Evolutionary conservation across 495 filamentous ascomycete species (phyloP), one percentile per base, ranked within the genome.

Genomic region (Xylaria longipes): DNA sequence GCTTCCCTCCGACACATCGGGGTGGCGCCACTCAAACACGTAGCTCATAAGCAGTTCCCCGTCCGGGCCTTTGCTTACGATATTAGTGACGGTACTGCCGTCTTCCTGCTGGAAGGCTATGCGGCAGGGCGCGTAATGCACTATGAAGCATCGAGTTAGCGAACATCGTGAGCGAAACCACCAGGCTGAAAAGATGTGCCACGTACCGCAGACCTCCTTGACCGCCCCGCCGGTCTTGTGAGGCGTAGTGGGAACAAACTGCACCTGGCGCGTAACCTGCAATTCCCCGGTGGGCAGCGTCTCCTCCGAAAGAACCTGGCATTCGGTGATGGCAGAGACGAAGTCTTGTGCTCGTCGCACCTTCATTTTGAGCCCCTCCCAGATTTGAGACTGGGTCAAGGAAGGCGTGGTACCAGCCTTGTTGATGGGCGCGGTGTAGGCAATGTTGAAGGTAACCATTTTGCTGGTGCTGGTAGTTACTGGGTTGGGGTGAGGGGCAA

Each of bases 381-480:
- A 84, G 72, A 84, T 76, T 60, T 84, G 82, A 20, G 76, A 1
- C 35, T 63, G 52, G 29, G 79, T 82, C 7, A 84, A 76, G 62
- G 74, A 17, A 2, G 80, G 80, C 41, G 65, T 29, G 22, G 70
- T 68, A 56, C 71, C 72, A 20, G 75, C 37, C 11, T 74, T 79
- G 80, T 84, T 84, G 76, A 84, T 76, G 41, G 80, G 82, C 3
- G 80, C 76, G 20, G 80, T 82, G 77, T 82, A 84, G 70, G 77
- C 80, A 27, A 83, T 70, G 75, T 83, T 82, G 72, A 82, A 62
- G 61, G 74, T 75, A 25, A 79, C 74, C 82, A 84, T 83, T 63
- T 75, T 78, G 68, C 50, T 20, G 52, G 14, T 54, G 41, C 17
- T 29, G 37, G 15, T 31, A 17, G 50, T 9, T 56, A 6, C 22